Base-by-base conservation (phyloP, 768 basidiomycete species). In the Lactarius quietus region DNA sequence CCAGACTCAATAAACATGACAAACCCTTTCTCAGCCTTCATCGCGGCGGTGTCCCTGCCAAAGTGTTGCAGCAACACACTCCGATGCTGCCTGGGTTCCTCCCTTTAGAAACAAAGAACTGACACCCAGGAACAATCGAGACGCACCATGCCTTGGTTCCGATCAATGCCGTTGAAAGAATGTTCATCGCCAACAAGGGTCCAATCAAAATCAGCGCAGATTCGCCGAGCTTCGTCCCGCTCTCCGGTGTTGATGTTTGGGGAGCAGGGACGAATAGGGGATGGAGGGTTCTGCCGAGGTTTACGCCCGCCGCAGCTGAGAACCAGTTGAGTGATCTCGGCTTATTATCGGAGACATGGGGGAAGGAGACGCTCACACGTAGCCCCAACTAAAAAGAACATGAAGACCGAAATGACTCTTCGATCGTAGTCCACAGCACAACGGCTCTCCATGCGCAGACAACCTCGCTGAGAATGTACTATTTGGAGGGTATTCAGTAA, bases 401-500 rank as follows among this genome's bases (percentile, higher is more conserved):
- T 31, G 26, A 66, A 61, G 39, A 31, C 20, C 7, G 61, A 39
- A 9, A 62, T 28, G 18, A 66, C 35, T 9, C 61, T 62, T 39
- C 61, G 48, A 45, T 66, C 57, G 12, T 66, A 62, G 20, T 66
- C 65, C 65, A 66, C 31, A 66, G 2, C 26, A 62, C 61, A 1
- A 61, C 60, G 18, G 65, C 65, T 48, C 65, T 66, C 65, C 65
- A 66, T 7, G 65, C 65, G 26, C 51, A 58, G 26, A 66, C 61
- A 3, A 43, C n/a, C 15, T 58, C 33, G 17, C 51, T 45, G 26
- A 66, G 28, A 3, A 66, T 29, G 56, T 58, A 66, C 65, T 65
- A 20, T 8, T 29, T 14, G n/a, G 5, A 9, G 36, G 18, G 33
- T 6, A 1, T 29, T 55, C n/a, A 20, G 17, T 20, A 55, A 18